Evolutionary conservation across 2,329 filamentous ascomycete species (phyloP).

Genomic region (Paracoccidioides brasiliensis): DNA sequence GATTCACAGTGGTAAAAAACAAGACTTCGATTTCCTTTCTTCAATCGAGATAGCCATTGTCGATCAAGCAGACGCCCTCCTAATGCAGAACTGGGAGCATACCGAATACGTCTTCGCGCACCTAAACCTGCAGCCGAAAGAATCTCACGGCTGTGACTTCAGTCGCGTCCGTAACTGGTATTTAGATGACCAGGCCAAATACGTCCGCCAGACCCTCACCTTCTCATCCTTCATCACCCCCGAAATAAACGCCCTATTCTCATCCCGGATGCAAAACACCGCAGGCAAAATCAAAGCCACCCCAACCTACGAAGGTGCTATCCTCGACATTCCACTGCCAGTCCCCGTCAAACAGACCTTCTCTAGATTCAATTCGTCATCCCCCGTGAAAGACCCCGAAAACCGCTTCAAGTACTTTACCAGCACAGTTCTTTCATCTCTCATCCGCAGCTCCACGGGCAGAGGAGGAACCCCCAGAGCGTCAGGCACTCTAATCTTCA

Average conservation of each 20-base stretch:
- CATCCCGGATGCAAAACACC: constrained; percentile 64
- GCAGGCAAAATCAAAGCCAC: constrained; percentile 65
- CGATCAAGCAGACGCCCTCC: constrained; percentile 81
- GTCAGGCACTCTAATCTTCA: constrained; percentile 69
- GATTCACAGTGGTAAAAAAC: constrained; percentile 42
- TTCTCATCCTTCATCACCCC: constrained; percentile 75
- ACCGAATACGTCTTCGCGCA: constrained; percentile 84
- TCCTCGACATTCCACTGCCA: constrained; percentile 52
- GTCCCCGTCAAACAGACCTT: constrained; percentile 75
- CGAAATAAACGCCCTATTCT: constrained; percentile 69
- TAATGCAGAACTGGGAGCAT: constrained; percentile 99
- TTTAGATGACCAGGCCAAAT: constrained; percentile 68
- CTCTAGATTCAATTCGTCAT: constrained; percentile 63
- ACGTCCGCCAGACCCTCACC: constrained; percentile 75
- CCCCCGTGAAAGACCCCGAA: constrained; percentile 66
- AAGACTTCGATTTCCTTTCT: constrained; percentile 80
- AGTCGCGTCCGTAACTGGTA: constrained; percentile 84
- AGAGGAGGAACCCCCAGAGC: constrained; percentile 38
- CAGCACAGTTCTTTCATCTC: constrained; percentile 61
- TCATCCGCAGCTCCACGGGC: constrained; percentile 46
- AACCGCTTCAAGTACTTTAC: constrained; percentile 84
- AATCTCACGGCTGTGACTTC: constrained; percentile 87
- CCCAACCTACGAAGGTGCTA: constrained; percentile 54
- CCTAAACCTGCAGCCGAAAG: constrained; percentile 78
- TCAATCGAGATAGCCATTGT: constrained; percentile 84